phyloP scores from a whole-genome alignment of 441 rosid species.

The Erysimum cheiri region DNA sequence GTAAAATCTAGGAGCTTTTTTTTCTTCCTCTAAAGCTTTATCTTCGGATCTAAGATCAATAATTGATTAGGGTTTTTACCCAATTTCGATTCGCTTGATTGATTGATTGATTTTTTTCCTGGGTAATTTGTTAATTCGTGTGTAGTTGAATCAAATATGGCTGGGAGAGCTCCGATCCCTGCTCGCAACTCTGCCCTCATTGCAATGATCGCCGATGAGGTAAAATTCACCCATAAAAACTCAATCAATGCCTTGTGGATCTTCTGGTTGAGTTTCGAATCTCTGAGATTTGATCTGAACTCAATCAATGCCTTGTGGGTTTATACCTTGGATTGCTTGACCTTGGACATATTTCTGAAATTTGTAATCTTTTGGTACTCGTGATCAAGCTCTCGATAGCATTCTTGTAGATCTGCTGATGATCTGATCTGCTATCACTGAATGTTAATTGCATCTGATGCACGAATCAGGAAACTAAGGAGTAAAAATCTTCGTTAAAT shows the following conservation, averaged over 20 bases:
- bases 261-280: constrained; percentile 3
- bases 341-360: constrained; percentile 15
- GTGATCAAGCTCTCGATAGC: background rate
- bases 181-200: constrained; percentile 55
- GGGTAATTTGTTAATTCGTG: background rate
- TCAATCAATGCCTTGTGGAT: too few relatives aligned
- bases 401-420: background rate
- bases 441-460: background rate
- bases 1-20: constrained; percentile 13
- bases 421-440: constrained; percentile 19
- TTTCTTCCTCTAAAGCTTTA: background rate
- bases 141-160: constrained; percentile 49
- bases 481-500: background rate
- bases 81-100: constrained; percentile 20
- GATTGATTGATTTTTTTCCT: constrained; percentile 14
- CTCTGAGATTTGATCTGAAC: constrained; percentile 29
- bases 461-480: constrained; percentile 27
- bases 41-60: constrained; percentile 13
- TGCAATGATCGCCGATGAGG: constrained; percentile 69
- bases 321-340: background rate
- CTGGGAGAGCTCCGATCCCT: constrained; percentile 56
- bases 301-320: constrained; percentile 2
- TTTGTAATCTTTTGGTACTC: constrained; percentile 6
- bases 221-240: too few relatives aligned
- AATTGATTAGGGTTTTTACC: background rate